Base-by-base conservation (phyloP, 768 basidiomycete species). In the Suillus decipiens region DNA sequence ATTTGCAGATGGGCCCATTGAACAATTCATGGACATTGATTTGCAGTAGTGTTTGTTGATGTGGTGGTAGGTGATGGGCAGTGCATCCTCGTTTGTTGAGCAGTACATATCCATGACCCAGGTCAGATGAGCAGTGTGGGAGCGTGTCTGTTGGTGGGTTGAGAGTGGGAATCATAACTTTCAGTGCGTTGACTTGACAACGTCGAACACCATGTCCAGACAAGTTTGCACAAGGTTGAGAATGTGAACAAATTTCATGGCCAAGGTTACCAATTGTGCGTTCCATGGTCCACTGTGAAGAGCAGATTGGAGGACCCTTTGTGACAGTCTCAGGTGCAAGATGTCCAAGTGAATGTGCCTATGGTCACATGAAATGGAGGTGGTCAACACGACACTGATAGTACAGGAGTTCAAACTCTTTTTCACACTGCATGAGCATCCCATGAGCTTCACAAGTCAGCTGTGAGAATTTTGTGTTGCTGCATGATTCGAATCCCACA, bases 401-500 rank as follows among this genome's bases (percentile, higher is more conserved):
- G 57, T 77, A 78, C 1, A 76, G 37, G 3, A 31, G n/a, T 62
- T 78, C 72, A 56, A 70, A 77, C n/a, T 73, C 76, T 1, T 63
- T 51, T 31, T 69, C 51, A 0, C 67, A 69, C 31, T 62, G 22
- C 0, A 8, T 11, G n/a, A 73, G 50, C 24, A 72, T 61, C 17
- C 24, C 45, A 0, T 41, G 41, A 11, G 36, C 37, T 37, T 61
- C 24, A 1, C 14, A 17, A 41, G 15, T 73, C 63, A 10, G 19
- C 41, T 1, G 43, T 17, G 1, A 28, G 33, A 17, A 75, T 73
- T 8, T 50, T n/a, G 3, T 63, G 31, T 61, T 75, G 69, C 22
- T 62, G 56, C 10, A 74, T 42, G 1, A 73, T 63, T 1, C 63
- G 64, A 28, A 71, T 61, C 2, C 61, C 72, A 33, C 60, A 51